These are phyloP conservation scores for Takashimella tepidaria DNA, from an alignment of 1,284 basidiomycete species.

Conservation along the genomic window DNA sequence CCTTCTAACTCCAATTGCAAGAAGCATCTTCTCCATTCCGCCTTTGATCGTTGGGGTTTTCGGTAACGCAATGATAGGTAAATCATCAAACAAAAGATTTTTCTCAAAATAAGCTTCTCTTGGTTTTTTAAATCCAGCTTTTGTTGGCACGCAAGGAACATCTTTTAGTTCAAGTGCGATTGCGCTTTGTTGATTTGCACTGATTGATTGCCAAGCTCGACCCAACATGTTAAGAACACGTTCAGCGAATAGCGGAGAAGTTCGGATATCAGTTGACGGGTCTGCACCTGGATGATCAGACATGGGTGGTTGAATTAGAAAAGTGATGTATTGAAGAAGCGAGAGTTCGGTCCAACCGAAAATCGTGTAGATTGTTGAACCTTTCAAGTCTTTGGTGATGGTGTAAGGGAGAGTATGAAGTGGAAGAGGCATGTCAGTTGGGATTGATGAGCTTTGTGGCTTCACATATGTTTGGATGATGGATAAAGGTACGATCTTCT, in stretches of 20 bases:
- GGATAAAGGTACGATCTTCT: slow-evolving; percentile 62
- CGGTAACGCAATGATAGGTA: slow-evolving; percentile 73
- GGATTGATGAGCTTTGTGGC: slow-evolving; percentile 61
- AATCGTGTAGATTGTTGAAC: slow-evolving; percentile 55
- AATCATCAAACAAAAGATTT: slow-evolving; percentile 80
- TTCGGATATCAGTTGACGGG: slow-evolving; percentile 61
- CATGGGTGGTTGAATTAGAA: slow-evolving; percentile 57
- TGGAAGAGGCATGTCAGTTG: slow-evolving; percentile 77
- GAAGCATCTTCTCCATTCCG: slow-evolving; percentile 68
- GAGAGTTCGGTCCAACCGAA: slow-evolving; percentile 81
- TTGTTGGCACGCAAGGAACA: slow-evolving; percentile 77
- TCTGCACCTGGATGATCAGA: slow-evolving; percentile 47
- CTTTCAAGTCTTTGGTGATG: slow-evolving; percentile 62
- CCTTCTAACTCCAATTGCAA: slow-evolving; percentile 75
- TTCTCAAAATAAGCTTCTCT: slow-evolving; percentile 80
- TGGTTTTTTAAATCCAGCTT: slow-evolving; percentile 68
- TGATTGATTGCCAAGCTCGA: slow-evolving; percentile 69
- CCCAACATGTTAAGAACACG: slow-evolving; percentile 67
- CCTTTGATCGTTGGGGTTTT: slow-evolving; percentile 66
- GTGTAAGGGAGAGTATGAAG: slow-evolving; percentile 65
- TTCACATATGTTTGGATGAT: slow-evolving; percentile 72
- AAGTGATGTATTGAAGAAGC: slow-evolving; percentile 68
- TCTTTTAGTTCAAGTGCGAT: slow-evolving; percentile 58
- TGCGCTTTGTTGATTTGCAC: slow-evolving; percentile 57
- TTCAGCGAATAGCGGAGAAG: slow-evolving; percentile 74